Evolutionary conservation across 352 stramenopile species (phyloP).

Genomic region (Pelagophyceae sp.): DNA sequence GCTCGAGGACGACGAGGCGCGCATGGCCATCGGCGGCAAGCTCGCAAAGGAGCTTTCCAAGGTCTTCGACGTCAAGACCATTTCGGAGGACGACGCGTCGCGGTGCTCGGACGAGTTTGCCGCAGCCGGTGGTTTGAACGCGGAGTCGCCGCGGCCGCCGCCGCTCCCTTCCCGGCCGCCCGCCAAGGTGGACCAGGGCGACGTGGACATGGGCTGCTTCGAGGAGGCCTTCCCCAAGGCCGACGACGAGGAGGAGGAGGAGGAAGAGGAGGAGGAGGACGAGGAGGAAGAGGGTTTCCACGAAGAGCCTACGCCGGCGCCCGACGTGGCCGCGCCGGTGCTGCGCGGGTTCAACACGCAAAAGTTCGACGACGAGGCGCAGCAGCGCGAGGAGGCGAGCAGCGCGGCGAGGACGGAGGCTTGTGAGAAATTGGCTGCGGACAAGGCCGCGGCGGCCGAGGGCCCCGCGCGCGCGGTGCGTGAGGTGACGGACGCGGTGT

Average conservation of each 20-base stretch:
- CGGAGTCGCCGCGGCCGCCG: too few species aligned
- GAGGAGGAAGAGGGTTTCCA: not conserved
- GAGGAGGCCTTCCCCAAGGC: not conserved
- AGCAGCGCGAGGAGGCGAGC: too few species aligned
- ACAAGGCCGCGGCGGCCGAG: not conserved
- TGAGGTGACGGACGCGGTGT: not conserved
- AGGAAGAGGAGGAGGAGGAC: not conserved
- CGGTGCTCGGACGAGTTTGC: too few species aligned
- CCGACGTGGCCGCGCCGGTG: not conserved
- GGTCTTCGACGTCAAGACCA: not conserved
- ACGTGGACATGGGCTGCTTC: not conserved
- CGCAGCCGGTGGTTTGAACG: too few species aligned
- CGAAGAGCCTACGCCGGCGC: not conserved
- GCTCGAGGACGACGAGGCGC: not conserved
- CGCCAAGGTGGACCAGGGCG: not conserved
- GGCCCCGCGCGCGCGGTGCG: not conserved
- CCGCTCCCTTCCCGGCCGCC: too few species aligned
- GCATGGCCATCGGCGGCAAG: too few species aligned
- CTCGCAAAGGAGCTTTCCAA: not conserved
- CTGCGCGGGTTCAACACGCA: too few species aligned
- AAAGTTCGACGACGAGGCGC: too few species aligned
- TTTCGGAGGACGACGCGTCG: not conserved
- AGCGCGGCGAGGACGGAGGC: too few species aligned
- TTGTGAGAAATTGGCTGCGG: too few species aligned
- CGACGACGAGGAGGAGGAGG: not conserved